Evolutionary conservation across 164 flowering plant species (phyloP).

Genomic region (grape (Vitis vinifera)): DNA sequence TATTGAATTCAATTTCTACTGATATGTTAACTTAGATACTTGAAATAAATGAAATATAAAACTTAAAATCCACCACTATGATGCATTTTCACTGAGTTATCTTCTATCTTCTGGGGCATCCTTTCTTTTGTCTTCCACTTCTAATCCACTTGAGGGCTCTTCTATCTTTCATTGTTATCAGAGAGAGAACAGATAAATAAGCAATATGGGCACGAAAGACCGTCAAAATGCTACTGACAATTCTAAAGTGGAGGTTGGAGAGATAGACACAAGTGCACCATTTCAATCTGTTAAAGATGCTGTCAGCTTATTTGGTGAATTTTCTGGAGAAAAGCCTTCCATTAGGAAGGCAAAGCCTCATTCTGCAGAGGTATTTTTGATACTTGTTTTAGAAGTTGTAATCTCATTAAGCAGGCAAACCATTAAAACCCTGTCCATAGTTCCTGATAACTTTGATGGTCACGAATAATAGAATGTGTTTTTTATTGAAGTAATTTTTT

Average conservation of each 20-base stretch:
- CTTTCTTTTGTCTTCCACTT: neutral
- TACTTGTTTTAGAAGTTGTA: neutral
- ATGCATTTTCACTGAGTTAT: neutral
- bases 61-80: too few species aligned
- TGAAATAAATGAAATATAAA: too few species aligned
- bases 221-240: slow-evolving; percentile 45
- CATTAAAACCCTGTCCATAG: too few species aligned
- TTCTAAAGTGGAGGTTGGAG: slow-evolving; percentile 74
- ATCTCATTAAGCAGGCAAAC: too few species aligned
- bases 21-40: too few species aligned
- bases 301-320: slow-evolving; percentile 81
- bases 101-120: neutral
- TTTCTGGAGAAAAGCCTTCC: slow-evolving; percentile 63
- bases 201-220: slow-evolving; percentile 54
- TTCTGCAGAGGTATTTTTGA: slow-evolving; percentile 61
- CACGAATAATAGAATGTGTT: too few species aligned
- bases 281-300: slow-evolving; percentile 98
- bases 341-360: slow-evolving; percentile 64
- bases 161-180: neutral
- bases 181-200: neutral
- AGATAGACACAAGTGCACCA: slow-evolving; percentile 97
- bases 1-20: too few species aligned
- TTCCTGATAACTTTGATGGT: neutral
- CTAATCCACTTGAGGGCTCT: neutral
- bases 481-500: too few species aligned